Evolutionary conservation across 306 rosid genomes (phyloP), one percentile per base, ranked within the genome.

Genomic region (Cicer judaicum): DNA sequence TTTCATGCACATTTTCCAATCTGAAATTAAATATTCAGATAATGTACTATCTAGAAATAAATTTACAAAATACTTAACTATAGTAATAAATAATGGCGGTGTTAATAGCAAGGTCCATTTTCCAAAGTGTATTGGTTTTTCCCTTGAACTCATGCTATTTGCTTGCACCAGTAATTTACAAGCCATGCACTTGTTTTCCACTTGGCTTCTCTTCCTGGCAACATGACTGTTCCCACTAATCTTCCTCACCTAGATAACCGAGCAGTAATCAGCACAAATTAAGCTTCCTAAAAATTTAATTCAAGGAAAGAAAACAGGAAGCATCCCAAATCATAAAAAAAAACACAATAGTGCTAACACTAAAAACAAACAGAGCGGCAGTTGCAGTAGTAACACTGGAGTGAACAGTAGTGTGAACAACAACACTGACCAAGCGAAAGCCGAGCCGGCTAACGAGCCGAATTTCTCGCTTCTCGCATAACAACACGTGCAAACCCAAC

Each of bases 361-460:
- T 5, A 49, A 12, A 57, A 70, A 68, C 61, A 13, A 41, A 10
- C 12, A 73, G 42, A 72, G 76, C 1, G 29, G 3, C 40, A 74
- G 63, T 15, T 52, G 0, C 46, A 9, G 54, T 42, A 14, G 15
- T 2, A 36, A 6, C 0, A 40, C 49, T 46, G 5, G 2, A 59
- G 68, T 36, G 52, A 36, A 49, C 16, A 13, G 15, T n/a, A 59
- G 42, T 59, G 42, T 24, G 34, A 24, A 24, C 34, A 34, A 5
- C 13, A 8, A 0, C 34, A 14, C 13, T 38, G 67, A 8, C 41
- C 6, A 55, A 78, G 88, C 84, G 86, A 16, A 60, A 82, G 87
- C 86, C 85, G 90, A 90, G 93, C 96, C 93, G 86, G 71, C 72
- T 69, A 36, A 80, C 64, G 76, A 88, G 93, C 89, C 91, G 87